A percentile compares a stretch with the other conserved stretches of the same genome.
Conservation (phyloP, 2,329 filamentous ascomycete species). For the Fusarium subglutinans region DNA sequence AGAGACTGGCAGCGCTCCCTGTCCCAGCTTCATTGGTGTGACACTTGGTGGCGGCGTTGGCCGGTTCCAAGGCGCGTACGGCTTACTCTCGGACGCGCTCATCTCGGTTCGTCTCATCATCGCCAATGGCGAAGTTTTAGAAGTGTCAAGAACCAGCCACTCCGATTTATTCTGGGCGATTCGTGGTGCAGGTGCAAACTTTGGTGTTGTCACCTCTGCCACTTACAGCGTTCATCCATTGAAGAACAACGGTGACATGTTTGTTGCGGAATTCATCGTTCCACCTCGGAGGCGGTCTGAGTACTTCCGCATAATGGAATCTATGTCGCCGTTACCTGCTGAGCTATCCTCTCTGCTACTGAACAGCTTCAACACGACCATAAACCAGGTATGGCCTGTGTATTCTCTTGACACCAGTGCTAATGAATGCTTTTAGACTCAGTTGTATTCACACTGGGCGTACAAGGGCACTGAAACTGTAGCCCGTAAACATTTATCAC, state of each 20-base stretch:
- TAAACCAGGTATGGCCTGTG: background rate
- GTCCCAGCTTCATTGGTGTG: background rate
- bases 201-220: background rate
- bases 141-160: background rate
- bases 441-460: background rate
- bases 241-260: background rate
- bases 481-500: accelerated
- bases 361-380: background rate
- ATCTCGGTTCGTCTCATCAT: background rate
- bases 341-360: background rate
- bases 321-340: background rate
- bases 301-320: background rate
- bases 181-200: background rate
- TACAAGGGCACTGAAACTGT: background rate
- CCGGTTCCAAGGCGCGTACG: accelerated
- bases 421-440: background rate
- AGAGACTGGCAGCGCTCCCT: background rate
- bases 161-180: background rate
- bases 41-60: background rate
- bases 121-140: accelerated
- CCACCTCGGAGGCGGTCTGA: accelerated
- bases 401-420: accelerated
- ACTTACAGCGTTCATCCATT: background rate
- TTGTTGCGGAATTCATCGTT: background rate
- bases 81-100: background rate